phyloP scores from a whole-genome alignment of 495 filamentous ascomycete genomes.

The Poronia punctata region DNA sequence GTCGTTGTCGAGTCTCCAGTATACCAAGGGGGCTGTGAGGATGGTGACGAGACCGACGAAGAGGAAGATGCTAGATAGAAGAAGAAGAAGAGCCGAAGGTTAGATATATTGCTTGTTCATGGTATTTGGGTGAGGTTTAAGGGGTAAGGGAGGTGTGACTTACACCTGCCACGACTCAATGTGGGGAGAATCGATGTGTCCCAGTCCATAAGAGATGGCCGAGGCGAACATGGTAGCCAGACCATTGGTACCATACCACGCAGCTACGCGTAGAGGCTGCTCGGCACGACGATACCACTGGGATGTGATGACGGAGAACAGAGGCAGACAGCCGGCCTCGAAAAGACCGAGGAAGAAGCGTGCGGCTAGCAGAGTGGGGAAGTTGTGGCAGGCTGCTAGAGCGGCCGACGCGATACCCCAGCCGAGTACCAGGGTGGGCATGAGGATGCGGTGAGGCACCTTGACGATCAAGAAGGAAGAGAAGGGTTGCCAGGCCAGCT shows the following conservation, averaged over 20 bases:
- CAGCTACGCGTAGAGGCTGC: slow-evolving; percentile 52
- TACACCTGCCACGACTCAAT: slow-evolving; percentile 59
- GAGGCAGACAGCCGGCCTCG: slow-evolving; percentile 54
- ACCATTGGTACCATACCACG: slow-evolving; percentile 62
- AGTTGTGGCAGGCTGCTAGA: slow-evolving; percentile 48
- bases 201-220: slow-evolving; percentile 53
- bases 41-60: slow-evolving; percentile 53
- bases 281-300: slow-evolving; percentile 61
- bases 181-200: slow-evolving; percentile 44
- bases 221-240: slow-evolving; percentile 57
- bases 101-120: slow-evolving; percentile 22
- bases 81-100: neutral
- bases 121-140: neutral
- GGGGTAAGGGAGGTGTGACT: slow-evolving; percentile 5
- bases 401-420: slow-evolving; percentile 55
- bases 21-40: slow-evolving; percentile 41
- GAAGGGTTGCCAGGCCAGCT: slow-evolving; percentile 61
- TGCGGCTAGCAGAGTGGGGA: slow-evolving; percentile 41
- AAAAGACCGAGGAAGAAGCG: slow-evolving; percentile 58
- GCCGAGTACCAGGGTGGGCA: slow-evolving; percentile 52
- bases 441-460: slow-evolving; percentile 57
- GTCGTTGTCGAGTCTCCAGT: slow-evolving; percentile 46
- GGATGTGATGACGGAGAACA: slow-evolving; percentile 51
- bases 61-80: slow-evolving; percentile 52
- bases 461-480: slow-evolving; percentile 59